phyloP scores from a whole-genome alignment of 2,329 filamentous ascomycete species.

The Moelleriella libera region DNA sequence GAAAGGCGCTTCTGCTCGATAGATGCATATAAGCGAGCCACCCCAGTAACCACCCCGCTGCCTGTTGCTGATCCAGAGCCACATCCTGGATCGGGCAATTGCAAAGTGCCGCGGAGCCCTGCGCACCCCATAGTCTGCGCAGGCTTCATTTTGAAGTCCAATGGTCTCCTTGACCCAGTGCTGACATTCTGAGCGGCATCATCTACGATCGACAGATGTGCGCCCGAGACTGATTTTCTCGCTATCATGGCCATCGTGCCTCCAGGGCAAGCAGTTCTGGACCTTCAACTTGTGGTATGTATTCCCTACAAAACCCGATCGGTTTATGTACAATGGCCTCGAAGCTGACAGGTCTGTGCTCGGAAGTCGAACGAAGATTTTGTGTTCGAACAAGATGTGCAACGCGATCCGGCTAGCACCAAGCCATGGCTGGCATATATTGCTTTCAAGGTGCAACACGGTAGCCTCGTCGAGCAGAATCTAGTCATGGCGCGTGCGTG shows the following conservation, averaged over 20 bases:
- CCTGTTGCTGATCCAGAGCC: too few relatives aligned
- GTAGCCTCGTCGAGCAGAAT: conserved; percentile 72
- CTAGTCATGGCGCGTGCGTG: conserved; percentile 84
- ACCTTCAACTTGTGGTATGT: conserved; percentile 18
- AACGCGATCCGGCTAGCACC: conserved; percentile 70
- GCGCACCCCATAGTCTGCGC: too few relatives aligned
- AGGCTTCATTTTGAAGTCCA: neutral
- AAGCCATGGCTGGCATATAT: conserved; percentile 95
- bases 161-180: neutral
- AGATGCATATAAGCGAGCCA: conserved; percentile 1
- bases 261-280: neutral
- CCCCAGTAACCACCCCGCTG: too few relatives aligned
- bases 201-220: too few relatives aligned
- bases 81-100: too few relatives aligned
- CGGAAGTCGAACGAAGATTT: conserved; percentile 69
- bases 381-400: conserved; percentile 90
- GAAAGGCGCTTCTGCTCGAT: neutral
- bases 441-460: conserved; percentile 79
- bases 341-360: neutral
- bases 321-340: neutral
- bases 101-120: too few relatives aligned
- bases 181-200: too few relatives aligned
- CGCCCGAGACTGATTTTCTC: too few relatives aligned
- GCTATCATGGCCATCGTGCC: neutral
- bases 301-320: neutral